Evolutionary conservation across 345 rosid genomes (phyloP), one percentile per base, ranked within the genome.

Genomic region (Lepidium aucheri): DNA sequence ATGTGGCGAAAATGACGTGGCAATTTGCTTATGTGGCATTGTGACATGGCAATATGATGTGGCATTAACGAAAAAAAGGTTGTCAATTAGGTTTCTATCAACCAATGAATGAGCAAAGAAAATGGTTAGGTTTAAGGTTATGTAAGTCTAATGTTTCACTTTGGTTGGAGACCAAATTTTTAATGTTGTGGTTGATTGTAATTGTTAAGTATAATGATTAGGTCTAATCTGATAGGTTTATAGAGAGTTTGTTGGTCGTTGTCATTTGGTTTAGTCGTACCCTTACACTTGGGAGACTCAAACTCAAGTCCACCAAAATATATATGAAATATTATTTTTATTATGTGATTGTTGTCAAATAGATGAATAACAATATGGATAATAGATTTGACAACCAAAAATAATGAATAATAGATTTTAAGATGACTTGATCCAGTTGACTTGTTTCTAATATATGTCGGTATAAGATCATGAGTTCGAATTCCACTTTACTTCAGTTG

Each of bases 51-150:
- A 55, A 26, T 26, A 26, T 26, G 30, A 26, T 26, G 30, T 26
- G 30, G 32, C 32, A 62, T 20, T 34, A 20, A 62, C 14, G 18
- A 34, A 3, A 35, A 28, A 38, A 32, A 4, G 3, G 4, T 22
- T n/a, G 22, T 44, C 20, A 35, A 9, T 35, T 63, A 63, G 57
- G 46, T 47, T 63, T 35, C 14, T 35, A 11, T 22, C 47, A 64
- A 38, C 26, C 57, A 63, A 10, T 30, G 24, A 43, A 10, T 30
- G 24, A 42, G 28, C 52, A 8, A 59, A 40, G 14, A 26, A 40
- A 42, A 60, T 15, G 38, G 40, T 50, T 49, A 28, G 35, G 50
- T 69, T 54, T 52, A 43, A 69, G 39, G 47, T 60, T 60, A 40
- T 61, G 33, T 35, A 51, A 51, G 53, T 69, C 33, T 40, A 50